Conservation (phyloP, 1,139 yeast genomes). For the Saccharomyces hybrid region DNA sequence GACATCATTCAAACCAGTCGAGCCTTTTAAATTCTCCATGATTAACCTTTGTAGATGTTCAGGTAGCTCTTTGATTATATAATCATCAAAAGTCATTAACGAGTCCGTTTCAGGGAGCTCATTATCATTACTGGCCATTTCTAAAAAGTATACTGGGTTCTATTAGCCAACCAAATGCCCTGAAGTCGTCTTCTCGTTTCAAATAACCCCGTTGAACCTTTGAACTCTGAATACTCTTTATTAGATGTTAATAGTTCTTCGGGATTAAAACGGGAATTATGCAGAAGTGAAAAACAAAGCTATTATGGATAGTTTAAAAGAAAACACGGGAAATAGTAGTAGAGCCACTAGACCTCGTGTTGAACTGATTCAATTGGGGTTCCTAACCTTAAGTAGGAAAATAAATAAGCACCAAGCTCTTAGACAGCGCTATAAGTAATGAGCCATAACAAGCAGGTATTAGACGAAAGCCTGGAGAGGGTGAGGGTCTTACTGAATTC, state of each 20-base stretch:
- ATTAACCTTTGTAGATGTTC: constrained; percentile 31
- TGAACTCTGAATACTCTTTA: background rate
- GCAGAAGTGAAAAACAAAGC: background rate
- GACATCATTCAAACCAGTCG: constrained; percentile 1
- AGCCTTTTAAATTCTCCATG: constrained; percentile 11
- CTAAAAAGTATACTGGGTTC: background rate
- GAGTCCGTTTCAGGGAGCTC: background rate
- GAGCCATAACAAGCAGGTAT: background rate
- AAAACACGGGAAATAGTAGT: background rate
- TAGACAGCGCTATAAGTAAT: background rate
- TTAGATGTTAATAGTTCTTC: background rate
- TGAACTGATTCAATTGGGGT: background rate
- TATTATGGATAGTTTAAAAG: background rate
- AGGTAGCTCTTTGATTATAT: constrained; percentile 31
- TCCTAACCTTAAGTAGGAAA: background rate
- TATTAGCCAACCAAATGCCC: background rate
- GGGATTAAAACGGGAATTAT: background rate
- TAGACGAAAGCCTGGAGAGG: background rate
- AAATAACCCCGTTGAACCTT: background rate
- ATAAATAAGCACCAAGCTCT: background rate
- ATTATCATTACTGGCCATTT: background rate
- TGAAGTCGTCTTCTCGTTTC: background rate
- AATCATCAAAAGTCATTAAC: constrained; percentile 24
- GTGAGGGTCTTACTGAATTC: background rate
- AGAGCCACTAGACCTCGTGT: background rate